phyloP scores from a whole-genome alignment of 495 filamentous ascomycete species.

The Penicillium coprophilum region DNA sequence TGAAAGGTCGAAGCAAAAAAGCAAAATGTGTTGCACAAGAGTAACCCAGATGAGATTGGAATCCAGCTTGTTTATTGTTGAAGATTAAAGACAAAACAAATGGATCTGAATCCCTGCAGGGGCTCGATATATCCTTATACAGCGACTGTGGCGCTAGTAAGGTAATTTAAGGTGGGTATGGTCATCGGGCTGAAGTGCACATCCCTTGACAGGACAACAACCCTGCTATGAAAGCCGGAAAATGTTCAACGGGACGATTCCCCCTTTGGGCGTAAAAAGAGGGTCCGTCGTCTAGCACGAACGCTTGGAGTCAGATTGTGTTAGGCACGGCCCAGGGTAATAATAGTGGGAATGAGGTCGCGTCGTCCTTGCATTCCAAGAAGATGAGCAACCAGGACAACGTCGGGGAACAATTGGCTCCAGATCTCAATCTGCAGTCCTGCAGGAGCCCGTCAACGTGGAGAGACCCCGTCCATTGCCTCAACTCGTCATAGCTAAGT shows the following conservation, averaged over 20 bases:
- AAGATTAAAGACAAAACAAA: slow-evolving; percentile 22
- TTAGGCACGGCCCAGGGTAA: slow-evolving; percentile 30
- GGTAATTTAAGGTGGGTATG: slow-evolving; percentile 22
- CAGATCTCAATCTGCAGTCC: slow-evolving; percentile 17
- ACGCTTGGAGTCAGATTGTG: slow-evolving; percentile 12
- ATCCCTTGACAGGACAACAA: slow-evolving; percentile 33
- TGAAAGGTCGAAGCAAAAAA: slow-evolving; percentile 11
- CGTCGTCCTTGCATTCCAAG: slow-evolving; percentile 33
- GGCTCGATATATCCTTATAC: slow-evolving; percentile 35
- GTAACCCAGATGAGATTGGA: slow-evolving; percentile 24
- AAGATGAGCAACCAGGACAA: slow-evolving; percentile 19
- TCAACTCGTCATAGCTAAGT: slow-evolving; percentile 25
- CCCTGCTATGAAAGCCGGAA: slow-evolving; percentile 26
- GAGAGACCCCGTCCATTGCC: slow-evolving; percentile 21
- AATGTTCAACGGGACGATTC: slow-evolving; percentile 19
- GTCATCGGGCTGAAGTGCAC: slow-evolving; percentile 22
- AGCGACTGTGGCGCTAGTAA: slow-evolving; percentile 23
- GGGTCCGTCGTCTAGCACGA: slow-evolving; percentile 19
- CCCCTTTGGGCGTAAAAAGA: slow-evolving; percentile 18
- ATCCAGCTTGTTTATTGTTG: slow-evolving; percentile 17
- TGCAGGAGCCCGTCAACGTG: slow-evolving; percentile 32
- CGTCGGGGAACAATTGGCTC: slow-evolving; percentile 20
- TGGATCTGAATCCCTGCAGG: slow-evolving; percentile 20
- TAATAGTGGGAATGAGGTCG: slow-evolving; percentile 33
- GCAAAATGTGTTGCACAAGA: slow-evolving; percentile 29